These are phyloP conservation scores for Venturia aucupariae DNA, from an alignment of 2,329 filamentous ascomycete species.

Conservation along the genomic window DNA sequence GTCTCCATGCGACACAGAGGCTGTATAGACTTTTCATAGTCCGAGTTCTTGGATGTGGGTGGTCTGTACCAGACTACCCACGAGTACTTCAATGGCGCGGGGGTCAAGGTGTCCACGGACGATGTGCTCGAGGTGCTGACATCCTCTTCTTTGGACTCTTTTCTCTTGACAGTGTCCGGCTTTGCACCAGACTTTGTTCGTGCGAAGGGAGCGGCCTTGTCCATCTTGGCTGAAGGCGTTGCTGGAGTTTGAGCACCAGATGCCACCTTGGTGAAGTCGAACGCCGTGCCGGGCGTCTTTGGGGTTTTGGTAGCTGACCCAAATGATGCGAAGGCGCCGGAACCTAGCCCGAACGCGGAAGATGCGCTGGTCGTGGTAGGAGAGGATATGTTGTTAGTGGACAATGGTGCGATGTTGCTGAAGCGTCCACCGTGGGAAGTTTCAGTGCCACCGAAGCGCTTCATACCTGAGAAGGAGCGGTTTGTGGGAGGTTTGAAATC, in stretches of 20 bases:
- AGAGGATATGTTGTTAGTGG: slow-evolving; percentile 56
- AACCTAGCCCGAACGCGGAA: slow-evolving; percentile 86
- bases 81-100: slow-evolving; percentile 61
- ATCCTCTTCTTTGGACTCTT: slow-evolving; percentile 31
- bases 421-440: slow-evolving; percentile 70
- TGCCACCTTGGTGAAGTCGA: slow-evolving; percentile 55
- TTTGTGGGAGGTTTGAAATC: slow-evolving; percentile 45
- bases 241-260: slow-evolving; percentile 32
- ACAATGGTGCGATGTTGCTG: slow-evolving; percentile 62
- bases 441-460: slow-evolving; percentile 64
- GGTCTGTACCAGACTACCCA: slow-evolving; percentile 98
- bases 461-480: slow-evolving; percentile 54
- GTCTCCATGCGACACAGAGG: slow-evolving; percentile 73
- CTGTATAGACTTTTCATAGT: slow-evolving; percentile 95
- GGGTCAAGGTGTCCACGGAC: slow-evolving; percentile 29
- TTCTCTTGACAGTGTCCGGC: slow-evolving; percentile 38
- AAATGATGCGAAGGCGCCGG: slow-evolving; percentile 94
- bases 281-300: slow-evolving; percentile 71
- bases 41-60: slow-evolving; percentile 91
- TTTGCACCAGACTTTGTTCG: slow-evolving; percentile 19
- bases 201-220: slow-evolving; percentile 28
- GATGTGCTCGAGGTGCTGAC: slow-evolving; percentile 31
- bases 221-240: slow-evolving; percentile 53
- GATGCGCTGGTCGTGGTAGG: slow-evolving; percentile 67
- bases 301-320: slow-evolving; percentile 74